Conservation (phyloP, 208 protist genomes). For the Acanthamoeba lugdunensis region DNA sequence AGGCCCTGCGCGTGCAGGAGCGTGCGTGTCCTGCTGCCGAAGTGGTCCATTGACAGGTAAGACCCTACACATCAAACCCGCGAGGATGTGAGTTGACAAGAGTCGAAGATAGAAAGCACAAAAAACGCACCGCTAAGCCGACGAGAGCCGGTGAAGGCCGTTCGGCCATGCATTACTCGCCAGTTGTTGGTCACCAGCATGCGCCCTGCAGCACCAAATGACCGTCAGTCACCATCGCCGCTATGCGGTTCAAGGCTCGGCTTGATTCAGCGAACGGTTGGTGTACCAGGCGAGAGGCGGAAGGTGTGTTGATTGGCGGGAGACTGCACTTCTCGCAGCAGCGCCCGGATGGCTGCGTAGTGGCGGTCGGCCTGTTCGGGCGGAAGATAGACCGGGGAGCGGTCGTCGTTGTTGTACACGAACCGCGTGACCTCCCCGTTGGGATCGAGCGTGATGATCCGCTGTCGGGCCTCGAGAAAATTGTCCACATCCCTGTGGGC, state of each 20-base stretch:
- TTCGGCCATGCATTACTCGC: slow-evolving; percentile 67
- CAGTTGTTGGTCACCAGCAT: slow-evolving; percentile 74
- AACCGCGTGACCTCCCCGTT: slow-evolving; percentile 33
- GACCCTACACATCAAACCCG: neutral
- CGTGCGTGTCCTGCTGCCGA: slow-evolving; percentile 27
- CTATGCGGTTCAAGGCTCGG: neutral
- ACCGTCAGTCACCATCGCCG: neutral
- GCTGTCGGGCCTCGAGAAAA: neutral
- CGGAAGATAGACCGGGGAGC: slow-evolving; percentile 48
- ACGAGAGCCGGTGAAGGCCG: slow-evolving; percentile 31
- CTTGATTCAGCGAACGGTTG: neutral
- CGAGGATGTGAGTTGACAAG: neutral
- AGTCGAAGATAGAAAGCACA: too few species aligned
- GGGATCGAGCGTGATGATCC: slow-evolving; percentile 10
- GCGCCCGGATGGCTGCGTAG: slow-evolving; percentile 17
- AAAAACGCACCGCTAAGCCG: neutral
- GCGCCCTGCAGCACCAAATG: neutral
- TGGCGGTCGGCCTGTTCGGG: slow-evolving; percentile 15
- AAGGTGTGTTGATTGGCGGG: slow-evolving; percentile 23
- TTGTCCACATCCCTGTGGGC: slow-evolving; percentile 50
- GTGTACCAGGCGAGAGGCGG: neutral
- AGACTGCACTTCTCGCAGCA: neutral
- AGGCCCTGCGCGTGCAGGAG: neutral
- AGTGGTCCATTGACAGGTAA: slow-evolving; percentile 65
- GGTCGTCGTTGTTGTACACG: slow-evolving; percentile 73